phyloP scores from a whole-genome alignment of 345 rosid species.

The Brassica incana region DNA sequence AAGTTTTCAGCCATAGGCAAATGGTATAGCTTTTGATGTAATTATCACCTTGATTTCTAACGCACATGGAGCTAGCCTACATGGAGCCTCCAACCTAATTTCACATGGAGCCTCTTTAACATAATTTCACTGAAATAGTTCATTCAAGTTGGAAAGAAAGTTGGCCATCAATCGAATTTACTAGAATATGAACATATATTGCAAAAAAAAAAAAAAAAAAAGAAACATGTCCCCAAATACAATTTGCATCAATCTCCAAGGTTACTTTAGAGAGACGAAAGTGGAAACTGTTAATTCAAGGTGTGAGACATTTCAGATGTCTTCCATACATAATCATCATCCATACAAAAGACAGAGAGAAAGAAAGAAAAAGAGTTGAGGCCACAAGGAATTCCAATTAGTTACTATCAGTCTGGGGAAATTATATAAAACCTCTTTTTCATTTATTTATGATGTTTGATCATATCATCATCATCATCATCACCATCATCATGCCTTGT shows the following conservation, averaged over 20 bases:
- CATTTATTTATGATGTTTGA: neutral
- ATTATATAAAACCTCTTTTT: conserved; percentile 21
- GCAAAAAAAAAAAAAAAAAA: neutral
- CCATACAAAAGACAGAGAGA: neutral
- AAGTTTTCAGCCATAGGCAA: too few species aligned
- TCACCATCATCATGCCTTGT: conserved; percentile 59
- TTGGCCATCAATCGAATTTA: neutral
- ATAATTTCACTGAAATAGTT: too few species aligned
- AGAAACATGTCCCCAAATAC: neutral
- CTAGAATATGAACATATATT: neutral
- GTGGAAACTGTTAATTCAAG: neutral
- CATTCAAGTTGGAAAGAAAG: neutral
- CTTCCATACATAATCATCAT: neutral
- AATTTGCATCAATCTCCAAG: neutral
- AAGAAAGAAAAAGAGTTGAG: neutral
- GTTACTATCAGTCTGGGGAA: conserved; percentile 10
- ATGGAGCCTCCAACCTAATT: neutral
- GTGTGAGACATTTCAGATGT: neutral
- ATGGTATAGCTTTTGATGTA: too few species aligned
- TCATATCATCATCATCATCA: conserved; percentile 39
- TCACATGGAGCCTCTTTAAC: too few species aligned
- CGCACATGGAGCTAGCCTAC: neutral
- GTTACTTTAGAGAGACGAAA: neutral
- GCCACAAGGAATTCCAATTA: neutral
- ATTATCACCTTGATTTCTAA: neutral